Evolutionary conservation across 352 stramenopile genomes (phyloP).

Genomic region (Phytophthora rubi): DNA sequence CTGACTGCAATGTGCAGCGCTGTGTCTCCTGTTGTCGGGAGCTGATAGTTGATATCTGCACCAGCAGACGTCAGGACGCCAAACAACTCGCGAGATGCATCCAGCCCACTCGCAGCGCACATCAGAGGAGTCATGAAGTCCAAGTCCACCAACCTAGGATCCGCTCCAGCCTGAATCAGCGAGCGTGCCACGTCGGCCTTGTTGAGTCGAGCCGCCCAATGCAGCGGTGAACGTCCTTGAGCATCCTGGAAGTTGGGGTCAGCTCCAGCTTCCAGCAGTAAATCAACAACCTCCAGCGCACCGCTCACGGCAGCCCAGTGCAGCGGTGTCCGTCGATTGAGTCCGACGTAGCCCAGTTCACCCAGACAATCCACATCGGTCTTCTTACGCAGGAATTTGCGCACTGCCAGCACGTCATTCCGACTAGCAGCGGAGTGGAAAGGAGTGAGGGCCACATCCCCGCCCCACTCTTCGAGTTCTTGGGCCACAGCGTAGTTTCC

Average conservation of each 20-base stretch:
- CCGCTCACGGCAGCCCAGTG: conserved; percentile 84
- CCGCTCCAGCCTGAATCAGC: conserved; percentile 50
- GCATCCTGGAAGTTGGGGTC: conserved; percentile 83
- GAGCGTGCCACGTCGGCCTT: conserved; percentile 54
- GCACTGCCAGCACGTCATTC: conserved; percentile 64
- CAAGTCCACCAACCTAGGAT: conserved; percentile 56
- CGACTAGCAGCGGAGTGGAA: conserved; percentile 70
- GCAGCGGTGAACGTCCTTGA: conserved; percentile 68
- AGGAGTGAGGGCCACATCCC: conserved; percentile 80
- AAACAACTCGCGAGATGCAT: conserved; percentile 64
- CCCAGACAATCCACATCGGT: conserved; percentile 73
- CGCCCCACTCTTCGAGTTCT: conserved; percentile 81
- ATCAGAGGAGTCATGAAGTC: conserved; percentile 76
- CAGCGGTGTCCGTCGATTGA: conserved; percentile 81
- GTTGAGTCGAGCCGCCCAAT: conserved; percentile 81
- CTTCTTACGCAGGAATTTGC: conserved; percentile 68
- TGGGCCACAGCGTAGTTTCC: conserved; percentile 79
- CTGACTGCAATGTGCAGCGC: conserved; percentile 78
- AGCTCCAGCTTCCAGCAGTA: conserved; percentile 70
- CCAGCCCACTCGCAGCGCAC: conserved; percentile 57
- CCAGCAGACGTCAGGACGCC: conserved; percentile 55
- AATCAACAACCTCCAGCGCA: conserved; percentile 56
- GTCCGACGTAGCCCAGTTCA: conserved; percentile 80
- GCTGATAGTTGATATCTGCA: conserved; percentile 76
- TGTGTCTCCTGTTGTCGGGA: conserved; percentile 69